Percentiles rank a stretch among this genome's conserved stretches.
These are phyloP conservation scores for Plenodomus biglobosus DNA, from an alignment of 2,329 filamentous ascomycete species.

Conservation along the genomic window DNA sequence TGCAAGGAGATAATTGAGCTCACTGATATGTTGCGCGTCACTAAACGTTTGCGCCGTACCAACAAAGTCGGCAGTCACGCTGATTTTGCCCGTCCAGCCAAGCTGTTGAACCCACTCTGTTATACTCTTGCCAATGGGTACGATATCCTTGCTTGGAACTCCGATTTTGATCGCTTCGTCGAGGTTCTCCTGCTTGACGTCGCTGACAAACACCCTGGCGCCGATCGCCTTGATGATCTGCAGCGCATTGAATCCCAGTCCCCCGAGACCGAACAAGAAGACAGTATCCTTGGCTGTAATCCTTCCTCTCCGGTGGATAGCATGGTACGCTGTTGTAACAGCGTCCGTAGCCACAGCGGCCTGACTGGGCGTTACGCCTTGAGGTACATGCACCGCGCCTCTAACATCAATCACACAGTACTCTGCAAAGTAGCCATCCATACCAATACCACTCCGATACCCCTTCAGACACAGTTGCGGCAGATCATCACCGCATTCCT, in stretches of 20 bases:
- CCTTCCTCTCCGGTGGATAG: conserved; percentile 18
- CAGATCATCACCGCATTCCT: conserved; percentile 17
- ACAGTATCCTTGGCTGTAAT: conserved; percentile 16
- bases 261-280: conserved; percentile 26
- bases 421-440: conserved; percentile 20
- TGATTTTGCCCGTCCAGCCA: conserved; percentile 21
- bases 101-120: conserved; percentile 20
- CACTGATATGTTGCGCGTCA: conserved; percentile 25
- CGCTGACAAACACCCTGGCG: conserved; percentile 21
- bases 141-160: conserved; percentile 11
- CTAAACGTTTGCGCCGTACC: conserved; percentile 22
- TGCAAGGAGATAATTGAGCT: not conserved
- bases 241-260: conserved; percentile 25
- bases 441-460: conserved; percentile 20
- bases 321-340: conserved; percentile 27
- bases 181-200: conserved; percentile 26
- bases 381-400: conserved; percentile 17
- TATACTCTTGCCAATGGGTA: conserved; percentile 17
- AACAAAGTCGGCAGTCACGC: conserved; percentile 23
- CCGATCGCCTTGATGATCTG: conserved; percentile 21
- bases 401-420: conserved; percentile 20
- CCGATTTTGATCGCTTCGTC: conserved; percentile 21
- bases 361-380: conserved; percentile 17
- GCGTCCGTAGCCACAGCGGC: conserved; percentile 25
- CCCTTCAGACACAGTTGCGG: conserved; percentile 16